phyloP scores from a whole-genome alignment of 768 basidiomycete genomes.

The Agrocybe pediades region DNA sequence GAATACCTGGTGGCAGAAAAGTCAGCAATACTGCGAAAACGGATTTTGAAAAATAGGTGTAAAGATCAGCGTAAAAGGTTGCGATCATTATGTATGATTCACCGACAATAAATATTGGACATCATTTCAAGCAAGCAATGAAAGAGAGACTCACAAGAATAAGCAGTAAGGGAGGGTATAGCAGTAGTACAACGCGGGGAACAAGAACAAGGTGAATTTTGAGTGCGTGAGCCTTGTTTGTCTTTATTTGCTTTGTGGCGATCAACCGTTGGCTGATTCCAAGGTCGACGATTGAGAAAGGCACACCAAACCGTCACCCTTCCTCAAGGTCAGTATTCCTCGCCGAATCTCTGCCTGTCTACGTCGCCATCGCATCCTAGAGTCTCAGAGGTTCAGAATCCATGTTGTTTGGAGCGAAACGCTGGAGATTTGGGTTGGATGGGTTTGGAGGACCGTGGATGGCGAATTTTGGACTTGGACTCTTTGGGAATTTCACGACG shows the following conservation, averaged over 20 bases:
- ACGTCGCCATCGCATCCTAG: constrained; percentile 13
- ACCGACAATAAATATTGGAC: constrained; percentile 76
- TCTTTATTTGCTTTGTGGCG: constrained; percentile 30
- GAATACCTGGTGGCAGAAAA: constrained; percentile 5
- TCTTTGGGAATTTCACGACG: constrained; percentile 1
- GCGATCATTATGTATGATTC: constrained; percentile 52
- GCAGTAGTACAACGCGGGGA: constrained; percentile 3
- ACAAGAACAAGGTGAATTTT: constrained; percentile 12
- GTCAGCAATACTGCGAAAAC: constrained; percentile 1
- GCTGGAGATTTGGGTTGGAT: constrained; percentile 40
- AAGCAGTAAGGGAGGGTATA: constrained; percentile 14
- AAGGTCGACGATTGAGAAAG: constrained; percentile 19
- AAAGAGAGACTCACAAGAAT: constrained; percentile 27
- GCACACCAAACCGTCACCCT: constrained; percentile 46
- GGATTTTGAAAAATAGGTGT: neutral
- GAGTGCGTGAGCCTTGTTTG: constrained; percentile 23
- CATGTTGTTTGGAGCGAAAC: constrained; percentile 24
- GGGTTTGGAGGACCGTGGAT: constrained; percentile 47
- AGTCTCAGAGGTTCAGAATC: constrained; percentile 16
- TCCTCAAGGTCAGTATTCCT: constrained; percentile 69
- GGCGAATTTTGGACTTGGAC: constrained; percentile 26
- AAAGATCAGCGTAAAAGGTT: constrained; percentile 47
- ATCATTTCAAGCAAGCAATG: constrained; percentile 39
- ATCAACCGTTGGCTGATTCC: constrained; percentile 25
- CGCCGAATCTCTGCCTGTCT: constrained; percentile 15